These are phyloP conservation scores for Helicostylum pulchrum DNA, from an alignment of 192 early-diverging fungal genomes.

Conservation along the genomic window DNA sequence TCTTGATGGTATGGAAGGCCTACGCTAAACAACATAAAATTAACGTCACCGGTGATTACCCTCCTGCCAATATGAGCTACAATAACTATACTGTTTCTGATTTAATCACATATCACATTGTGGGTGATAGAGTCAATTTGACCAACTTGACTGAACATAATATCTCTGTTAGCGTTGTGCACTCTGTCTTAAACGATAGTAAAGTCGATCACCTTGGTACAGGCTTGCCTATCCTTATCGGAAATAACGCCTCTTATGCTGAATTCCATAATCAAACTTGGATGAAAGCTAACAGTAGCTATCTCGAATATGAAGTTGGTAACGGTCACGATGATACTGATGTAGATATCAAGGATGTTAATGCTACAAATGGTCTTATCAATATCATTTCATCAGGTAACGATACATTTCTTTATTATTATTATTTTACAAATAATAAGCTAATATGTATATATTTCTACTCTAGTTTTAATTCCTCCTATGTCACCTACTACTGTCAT, in stretches of 20 bases:
- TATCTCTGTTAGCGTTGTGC: not conserved
- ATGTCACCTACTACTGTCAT: constrained; percentile 1
- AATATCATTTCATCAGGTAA: constrained; percentile 18
- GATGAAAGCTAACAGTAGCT: not conserved
- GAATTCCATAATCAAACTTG: not conserved
- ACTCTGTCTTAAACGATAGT: not conserved
- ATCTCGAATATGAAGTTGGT: constrained; percentile 7
- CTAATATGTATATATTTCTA: not conserved
- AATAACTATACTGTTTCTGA: constrained; percentile 4
- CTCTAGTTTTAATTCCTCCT: constrained; percentile 6
- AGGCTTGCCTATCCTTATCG: constrained; percentile 9
- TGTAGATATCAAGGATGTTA: constrained; percentile 9
- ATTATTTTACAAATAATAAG: not conserved
- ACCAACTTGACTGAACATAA: not conserved
- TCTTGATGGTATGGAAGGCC: not conserved
- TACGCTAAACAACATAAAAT: not conserved
- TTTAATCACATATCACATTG: constrained; percentile 7
- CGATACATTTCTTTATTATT: no score
- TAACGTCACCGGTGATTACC: not conserved
- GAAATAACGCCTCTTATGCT: not conserved
- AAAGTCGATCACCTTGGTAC: not conserved
- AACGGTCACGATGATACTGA: constrained; percentile 5
- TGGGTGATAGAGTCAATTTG: not conserved
- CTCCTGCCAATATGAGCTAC: not conserved
- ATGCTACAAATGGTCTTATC: constrained; percentile 18